Conservation (phyloP, 805 yeast species). For the Soucietia sequanensis region DNA sequence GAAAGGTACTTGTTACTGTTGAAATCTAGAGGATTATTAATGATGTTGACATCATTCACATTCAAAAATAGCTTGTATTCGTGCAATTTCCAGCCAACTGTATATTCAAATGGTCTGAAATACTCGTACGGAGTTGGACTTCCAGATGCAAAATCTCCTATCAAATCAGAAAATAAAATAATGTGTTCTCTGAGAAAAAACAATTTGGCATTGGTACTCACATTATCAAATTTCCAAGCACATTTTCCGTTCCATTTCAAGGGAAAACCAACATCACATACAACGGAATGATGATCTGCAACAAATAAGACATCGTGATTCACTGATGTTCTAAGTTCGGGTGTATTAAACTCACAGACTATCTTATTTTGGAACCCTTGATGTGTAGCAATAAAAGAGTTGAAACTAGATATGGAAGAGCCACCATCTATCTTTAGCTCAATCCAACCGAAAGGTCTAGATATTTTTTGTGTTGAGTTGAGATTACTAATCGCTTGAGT, state of each 20-base stretch:
- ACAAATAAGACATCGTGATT: constrained; percentile 79
- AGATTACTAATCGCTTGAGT: constrained; percentile 5
- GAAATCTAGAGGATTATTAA: constrained; percentile 84
- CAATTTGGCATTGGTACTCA: constrained; percentile 51
- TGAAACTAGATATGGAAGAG: constrained; percentile 46
- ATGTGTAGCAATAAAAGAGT: constrained; percentile 52
- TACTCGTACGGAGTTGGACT: constrained; percentile 68
- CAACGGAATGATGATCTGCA: constrained; percentile 56
- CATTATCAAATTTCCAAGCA: constrained; percentile 60
- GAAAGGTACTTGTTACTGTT: constrained; percentile 76
- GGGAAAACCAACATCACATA: constrained; percentile 66
- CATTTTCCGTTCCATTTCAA: constrained; percentile 80
- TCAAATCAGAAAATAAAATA: constrained; percentile 65
- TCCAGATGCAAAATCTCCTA: constrained; percentile 76
- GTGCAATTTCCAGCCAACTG: constrained; percentile 55
- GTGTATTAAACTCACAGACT: constrained; percentile 44
- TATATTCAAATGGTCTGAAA: constrained; percentile 70
- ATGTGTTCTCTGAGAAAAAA: constrained; percentile 83
- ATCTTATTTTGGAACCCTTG: constrained; percentile 55
- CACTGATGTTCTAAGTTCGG: constrained; percentile 77
- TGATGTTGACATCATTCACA: constrained; percentile 83
- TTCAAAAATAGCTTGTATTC: constrained; percentile 66
- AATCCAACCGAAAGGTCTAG: constrained; percentile 88
- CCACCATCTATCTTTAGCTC: constrained; percentile 62
- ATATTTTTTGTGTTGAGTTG: constrained; percentile 11